Evolutionary conservation across 306 rosid genomes (phyloP).

Genomic region (Comarum palustre): DNA sequence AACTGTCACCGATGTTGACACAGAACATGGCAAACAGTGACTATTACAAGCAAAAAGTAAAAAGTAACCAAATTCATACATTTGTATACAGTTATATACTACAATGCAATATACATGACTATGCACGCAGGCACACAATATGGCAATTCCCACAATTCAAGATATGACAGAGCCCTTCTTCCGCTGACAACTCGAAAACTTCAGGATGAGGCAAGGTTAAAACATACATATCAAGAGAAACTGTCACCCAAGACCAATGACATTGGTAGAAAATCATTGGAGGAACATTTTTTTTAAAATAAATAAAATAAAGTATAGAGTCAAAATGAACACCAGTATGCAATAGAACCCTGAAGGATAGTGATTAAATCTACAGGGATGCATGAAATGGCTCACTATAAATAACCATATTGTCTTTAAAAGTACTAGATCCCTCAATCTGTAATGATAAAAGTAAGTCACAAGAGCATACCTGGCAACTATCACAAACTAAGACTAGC

Average conservation of each 20-base stretch:
- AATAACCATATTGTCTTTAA: too few relatives aligned
- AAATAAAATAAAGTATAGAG: background rate
- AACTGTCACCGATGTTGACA: background rate
- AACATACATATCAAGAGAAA: slow-evolving; percentile 3
- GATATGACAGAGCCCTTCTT: slow-evolving; percentile 32
- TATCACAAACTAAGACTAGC: slow-evolving; percentile 74
- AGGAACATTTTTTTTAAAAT: background rate
- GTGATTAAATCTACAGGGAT: background rate
- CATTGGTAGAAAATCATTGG: background rate
- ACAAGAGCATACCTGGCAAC: slow-evolving; percentile 64
- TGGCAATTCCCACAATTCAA: background rate
- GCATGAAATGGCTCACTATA: background rate
- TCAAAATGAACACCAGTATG: background rate
- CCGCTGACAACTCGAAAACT: slow-evolving; percentile 33
- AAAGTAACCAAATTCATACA: background rate
- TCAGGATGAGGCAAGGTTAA: slow-evolving; percentile 16
- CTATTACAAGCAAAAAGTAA: background rate
- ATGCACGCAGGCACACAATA: background rate
- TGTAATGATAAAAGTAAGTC: slow-evolving; percentile 5
- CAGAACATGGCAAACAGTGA: background rate
- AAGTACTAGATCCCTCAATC: background rate
- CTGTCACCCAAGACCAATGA: background rate
- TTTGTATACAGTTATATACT: background rate
- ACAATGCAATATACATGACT: background rate
- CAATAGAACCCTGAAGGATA: background rate